Base-by-base conservation (phyloP, 2,329 filamentous ascomycete species). In the Aureobasidium sp. region DNA sequence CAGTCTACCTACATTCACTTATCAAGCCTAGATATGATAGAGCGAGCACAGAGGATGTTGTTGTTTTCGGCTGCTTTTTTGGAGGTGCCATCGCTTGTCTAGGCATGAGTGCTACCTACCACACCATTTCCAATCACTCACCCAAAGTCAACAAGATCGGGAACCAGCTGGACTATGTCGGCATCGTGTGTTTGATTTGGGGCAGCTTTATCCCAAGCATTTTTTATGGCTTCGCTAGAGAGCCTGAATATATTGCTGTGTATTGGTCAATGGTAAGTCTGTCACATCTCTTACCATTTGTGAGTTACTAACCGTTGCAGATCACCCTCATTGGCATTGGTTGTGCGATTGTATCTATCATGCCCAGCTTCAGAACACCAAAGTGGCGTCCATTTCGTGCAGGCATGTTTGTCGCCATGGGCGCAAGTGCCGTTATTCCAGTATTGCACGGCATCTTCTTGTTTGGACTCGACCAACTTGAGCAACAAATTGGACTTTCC, bases 101-200 rank as follows among this genome's bases (percentile, higher is more conserved):
- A 36, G 76, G 76, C 5, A 78, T 80, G 75, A 77, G 74, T 62
- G 77, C 91, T 5, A 89, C 87, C 2, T 99, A 87, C 72, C 94
- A 99, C 73, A 83, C 89, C 1, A 83, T 97, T 52, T 85, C 82
- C 26, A 96, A 97, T 67, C 94, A 99, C 74, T 94, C 89, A 20
- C 84, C 85, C 41, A 75, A 76, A 1, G 90, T 97, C 15, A 86
- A 88, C 2, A 87, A 84, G 65, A 89, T 91, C 79, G 92, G 92
- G 12, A 97, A 97, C 73, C 90, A 96, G 74, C 78, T 97, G 62
- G 94, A 99, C 73, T 97, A 99, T 73, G 84, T 93, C 5, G 94
- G 94, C 7, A 99, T 99, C 68, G 90, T 97, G 34, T 84, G 87
- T 53, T 78, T 99, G 67, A 97, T 97, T 63, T 89, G 93, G 67